Conservation (phyloP, 2,329 filamentous ascomycete genomes). For the Fusarium sp. region DNA sequence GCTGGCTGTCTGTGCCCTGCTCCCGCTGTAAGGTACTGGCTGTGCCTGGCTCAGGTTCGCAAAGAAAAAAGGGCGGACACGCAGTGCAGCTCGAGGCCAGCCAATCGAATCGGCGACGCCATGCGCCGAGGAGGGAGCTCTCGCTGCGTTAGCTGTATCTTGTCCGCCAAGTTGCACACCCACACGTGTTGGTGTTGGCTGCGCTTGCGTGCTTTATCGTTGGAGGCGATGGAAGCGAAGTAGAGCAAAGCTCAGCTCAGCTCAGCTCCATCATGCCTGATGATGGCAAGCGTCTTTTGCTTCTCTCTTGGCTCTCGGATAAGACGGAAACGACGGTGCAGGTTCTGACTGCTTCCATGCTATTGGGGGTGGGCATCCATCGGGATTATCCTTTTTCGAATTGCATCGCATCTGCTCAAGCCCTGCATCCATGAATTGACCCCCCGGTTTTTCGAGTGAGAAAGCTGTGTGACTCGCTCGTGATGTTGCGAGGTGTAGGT, state of each 20-base stretch:
- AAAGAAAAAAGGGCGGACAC: conserved; percentile 6
- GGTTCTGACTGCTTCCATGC: not conserved
- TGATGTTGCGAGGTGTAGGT: conserved; percentile 7
- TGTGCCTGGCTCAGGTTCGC: conserved; percentile 23
- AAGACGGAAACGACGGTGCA: conserved; percentile 7
- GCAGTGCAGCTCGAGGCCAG: conserved; percentile 12
- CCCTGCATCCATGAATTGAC: not conserved
- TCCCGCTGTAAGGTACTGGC: conserved; percentile 35
- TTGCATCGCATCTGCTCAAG: not conserved
- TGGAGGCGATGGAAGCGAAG: not conserved
- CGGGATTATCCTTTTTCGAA: not conserved
- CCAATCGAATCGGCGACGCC: conserved; percentile 11
- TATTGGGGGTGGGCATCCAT: not conserved
- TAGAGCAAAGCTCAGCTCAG: not conserved
- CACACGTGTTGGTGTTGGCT: conserved; percentile 21
- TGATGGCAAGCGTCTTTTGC: conserved; percentile 5
- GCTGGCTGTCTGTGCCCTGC: conserved; percentile 26
- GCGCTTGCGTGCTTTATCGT: not conserved
- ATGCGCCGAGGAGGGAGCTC: conserved; percentile 1
- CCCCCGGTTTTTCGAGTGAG: not conserved
- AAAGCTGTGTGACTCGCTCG: not conserved
- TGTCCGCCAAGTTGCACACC: conserved; percentile 18
- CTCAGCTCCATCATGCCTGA: not conserved
- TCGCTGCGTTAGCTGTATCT: conserved; percentile 26
- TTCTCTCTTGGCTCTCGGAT: conserved; percentile 7